Evolutionary conservation across 2,329 filamentous ascomycete species (phyloP).

Genomic region (Diatrype stigma): DNA sequence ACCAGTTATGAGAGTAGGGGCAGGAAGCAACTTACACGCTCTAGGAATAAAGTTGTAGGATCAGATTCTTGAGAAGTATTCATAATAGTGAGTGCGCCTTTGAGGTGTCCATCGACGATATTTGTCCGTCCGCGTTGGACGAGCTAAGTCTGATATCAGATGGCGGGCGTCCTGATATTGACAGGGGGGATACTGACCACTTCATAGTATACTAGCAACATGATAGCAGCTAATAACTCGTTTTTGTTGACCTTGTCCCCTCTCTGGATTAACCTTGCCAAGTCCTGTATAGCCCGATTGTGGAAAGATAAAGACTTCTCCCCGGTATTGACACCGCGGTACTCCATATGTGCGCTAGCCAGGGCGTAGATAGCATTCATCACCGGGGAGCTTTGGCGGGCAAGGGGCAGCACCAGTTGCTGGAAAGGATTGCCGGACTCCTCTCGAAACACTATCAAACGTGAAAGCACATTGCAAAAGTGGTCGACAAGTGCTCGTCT

Average conservation of each 20-base stretch:
- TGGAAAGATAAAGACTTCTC: conserved; percentile 58
- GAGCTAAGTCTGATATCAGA: conserved; percentile 37
- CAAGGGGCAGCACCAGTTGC: conserved; percentile 58
- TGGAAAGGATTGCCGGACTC: conserved; percentile 61
- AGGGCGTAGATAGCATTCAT: conserved; percentile 83
- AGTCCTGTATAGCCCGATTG: conserved; percentile 53
- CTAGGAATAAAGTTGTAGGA: conserved; percentile 53
- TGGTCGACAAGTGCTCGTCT: conserved; percentile 56
- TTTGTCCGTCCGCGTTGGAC: conserved; percentile 57
- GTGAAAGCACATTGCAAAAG: conserved; percentile 60
- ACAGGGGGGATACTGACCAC: conserved; percentile 42
- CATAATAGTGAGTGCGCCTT: conserved; percentile 60
- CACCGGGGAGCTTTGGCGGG: conserved; percentile 52
- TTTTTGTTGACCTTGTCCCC: conserved; percentile 47
- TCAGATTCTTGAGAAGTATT: conserved; percentile 42
- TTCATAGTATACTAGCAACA: conserved; percentile 61
- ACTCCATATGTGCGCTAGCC: conserved; percentile 78
- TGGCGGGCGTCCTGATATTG: background rate
- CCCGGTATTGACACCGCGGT: conserved; percentile 46
- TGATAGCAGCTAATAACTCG: conserved; percentile 57
- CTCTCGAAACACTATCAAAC: conserved; percentile 62
- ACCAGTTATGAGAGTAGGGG: background rate
- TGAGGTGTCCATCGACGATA: conserved; percentile 57
- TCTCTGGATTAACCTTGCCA: conserved; percentile 53
- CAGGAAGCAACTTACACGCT: conserved; percentile 41